Percentiles rank a stretch among this genome's conserved stretches.
These are phyloP conservation scores for Mycosphaerella arachidis DNA, from an alignment of 2,329 filamentous ascomycete genomes.

Conservation along the genomic window DNA sequence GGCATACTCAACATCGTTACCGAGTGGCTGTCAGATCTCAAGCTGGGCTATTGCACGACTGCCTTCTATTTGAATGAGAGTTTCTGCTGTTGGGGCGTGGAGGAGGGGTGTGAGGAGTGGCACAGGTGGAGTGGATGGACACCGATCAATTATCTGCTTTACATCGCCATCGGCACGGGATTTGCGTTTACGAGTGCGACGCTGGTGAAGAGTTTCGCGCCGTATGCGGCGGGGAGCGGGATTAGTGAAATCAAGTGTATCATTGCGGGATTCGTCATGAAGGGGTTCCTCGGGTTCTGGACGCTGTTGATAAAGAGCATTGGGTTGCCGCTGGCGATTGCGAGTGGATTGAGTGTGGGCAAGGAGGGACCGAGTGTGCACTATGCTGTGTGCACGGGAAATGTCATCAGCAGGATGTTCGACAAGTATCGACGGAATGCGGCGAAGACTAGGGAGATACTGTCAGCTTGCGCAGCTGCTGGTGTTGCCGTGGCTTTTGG, in stretches of 20 bases:
- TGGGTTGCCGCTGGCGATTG: slow-evolving; percentile 84
- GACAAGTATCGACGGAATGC: slow-evolving; percentile 88
- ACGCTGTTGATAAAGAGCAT: slow-evolving; percentile 93
- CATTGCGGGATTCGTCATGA: slow-evolving; percentile 98
- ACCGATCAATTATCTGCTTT: slow-evolving; percentile 78
- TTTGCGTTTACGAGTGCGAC: slow-evolving; percentile 80
- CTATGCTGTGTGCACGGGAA: slow-evolving; percentile 95
- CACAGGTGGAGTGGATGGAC: slow-evolving; percentile 77
- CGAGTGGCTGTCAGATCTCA: slow-evolving; percentile 94
- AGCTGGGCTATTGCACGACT: slow-evolving; percentile 90
- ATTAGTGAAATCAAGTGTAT: slow-evolving; percentile 99
- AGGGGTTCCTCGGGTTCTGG: slow-evolving; percentile 88
- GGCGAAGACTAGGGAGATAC: slow-evolving; percentile 88
- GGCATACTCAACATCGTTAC: slow-evolving; percentile 92
- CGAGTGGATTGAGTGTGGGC: slow-evolving; percentile 86
- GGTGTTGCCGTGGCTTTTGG: slow-evolving; percentile 96
- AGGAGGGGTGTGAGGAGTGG: slow-evolving; percentile 85
- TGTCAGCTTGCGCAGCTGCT: slow-evolving; percentile 90
- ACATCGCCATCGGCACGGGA: slow-evolving; percentile 70
- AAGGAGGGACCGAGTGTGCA: slow-evolving; percentile 99
- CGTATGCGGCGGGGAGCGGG: slow-evolving; percentile 91
- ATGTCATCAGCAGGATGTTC: slow-evolving; percentile 90
- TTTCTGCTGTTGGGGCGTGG: slow-evolving; percentile 97
- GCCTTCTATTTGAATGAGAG: slow-evolving; percentile 95
- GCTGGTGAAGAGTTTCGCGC: slow-evolving; percentile 85